These are phyloP conservation scores for Stephanodiscus minutulus DNA, from an alignment of 108 stramenopile genomes.

Conservation along the genomic window DNA sequence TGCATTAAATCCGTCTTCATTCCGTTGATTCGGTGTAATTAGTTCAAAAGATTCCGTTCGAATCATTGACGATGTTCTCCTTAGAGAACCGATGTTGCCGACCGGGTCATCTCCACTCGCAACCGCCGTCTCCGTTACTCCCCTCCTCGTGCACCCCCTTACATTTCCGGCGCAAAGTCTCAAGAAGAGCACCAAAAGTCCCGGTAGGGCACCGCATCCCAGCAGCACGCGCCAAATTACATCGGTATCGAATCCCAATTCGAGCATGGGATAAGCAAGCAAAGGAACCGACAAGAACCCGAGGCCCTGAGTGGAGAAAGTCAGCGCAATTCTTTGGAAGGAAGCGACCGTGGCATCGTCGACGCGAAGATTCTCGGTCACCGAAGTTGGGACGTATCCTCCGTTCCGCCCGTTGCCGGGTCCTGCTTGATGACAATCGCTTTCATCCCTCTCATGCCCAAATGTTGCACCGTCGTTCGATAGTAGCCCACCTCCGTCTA, in stretches of 20 bases:
- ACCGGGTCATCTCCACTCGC: neutral
- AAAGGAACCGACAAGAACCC: conserved; percentile 61
- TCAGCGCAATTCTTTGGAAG: conserved; percentile 52
- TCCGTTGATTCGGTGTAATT: conserved; percentile 2
- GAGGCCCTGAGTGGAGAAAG: conserved; percentile 69
- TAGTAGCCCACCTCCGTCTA: neutral
- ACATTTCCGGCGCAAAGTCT: conserved; percentile 15
- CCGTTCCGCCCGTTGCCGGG: neutral
- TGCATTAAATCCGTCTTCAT: conserved; percentile 5
- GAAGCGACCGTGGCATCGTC: conserved; percentile 6
- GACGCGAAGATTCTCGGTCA: neutral
- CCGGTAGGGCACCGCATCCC: conserved; percentile 52
- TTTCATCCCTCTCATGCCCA: conserved; percentile 1
- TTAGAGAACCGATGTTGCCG: neutral
- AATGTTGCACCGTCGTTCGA: neutral
- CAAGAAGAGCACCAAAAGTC: conserved; percentile 41
- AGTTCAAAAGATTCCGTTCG: conserved; percentile 17
- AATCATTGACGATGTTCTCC: neutral
- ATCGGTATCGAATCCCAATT: conserved; percentile 25
- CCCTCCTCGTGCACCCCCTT: neutral
- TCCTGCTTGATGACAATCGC: neutral
- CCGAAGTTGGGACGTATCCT: conserved; percentile 14
- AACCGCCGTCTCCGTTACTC: neutral
- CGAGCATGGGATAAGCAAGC: conserved; percentile 36
- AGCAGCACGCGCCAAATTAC: conserved; percentile 49